Base-by-base conservation (phyloP, 2,329 filamentous ascomycete genomes). In the Trichoderma brevicompactum region DNA sequence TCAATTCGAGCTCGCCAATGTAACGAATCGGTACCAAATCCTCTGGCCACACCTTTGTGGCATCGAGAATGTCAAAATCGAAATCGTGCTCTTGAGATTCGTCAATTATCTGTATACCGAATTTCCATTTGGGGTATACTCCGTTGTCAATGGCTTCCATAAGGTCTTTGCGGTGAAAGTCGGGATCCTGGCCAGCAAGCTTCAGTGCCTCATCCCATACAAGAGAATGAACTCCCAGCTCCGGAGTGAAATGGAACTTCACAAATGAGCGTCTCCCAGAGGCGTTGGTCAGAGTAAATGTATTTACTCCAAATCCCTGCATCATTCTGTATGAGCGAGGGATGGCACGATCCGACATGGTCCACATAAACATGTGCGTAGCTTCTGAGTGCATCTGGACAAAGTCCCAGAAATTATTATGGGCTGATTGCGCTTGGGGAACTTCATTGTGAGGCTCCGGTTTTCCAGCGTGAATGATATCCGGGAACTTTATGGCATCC, bases 41-140 rank as follows among this genome's bases (percentile, higher is more conserved):
- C 73, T 95, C 90, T 0, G 92, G 92, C 91, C 92, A 95, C 32
- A 94, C 77, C 79, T 96, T 95, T 43, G 92, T 96, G 0, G 92
- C 89, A 70, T 96, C 92, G 1, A 96, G 84, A 36, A 94, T 89
- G 71, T 95, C 92, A 67, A 95, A 94, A 7, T 94, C 92, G 67
- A 94, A 96, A 15, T 91, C 86, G 68, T 94, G 82, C 73, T 92
- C 86, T 55, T 88, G 83, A 8, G 82, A 83, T 69, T 94, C 91
- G 0, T 89, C 85, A 23, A 95, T 85, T 3, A 88, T 82, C 72
- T 96, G 92, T n/a, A 96, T 88, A 49, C 90, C 91, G 66, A 95
- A 92, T 72, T 90, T 89, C 91, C 91, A 95, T 72, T 87, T 90
- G 8, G 91, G 91, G 70, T 83, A 93, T 0, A 83, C 82, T 7